A percentile compares a stretch with the other conserved stretches of the same genome.
Evolutionary conservation across 2,329 filamentous ascomycete species (phyloP).

Genomic region (Verruconis gallopava): DNA sequence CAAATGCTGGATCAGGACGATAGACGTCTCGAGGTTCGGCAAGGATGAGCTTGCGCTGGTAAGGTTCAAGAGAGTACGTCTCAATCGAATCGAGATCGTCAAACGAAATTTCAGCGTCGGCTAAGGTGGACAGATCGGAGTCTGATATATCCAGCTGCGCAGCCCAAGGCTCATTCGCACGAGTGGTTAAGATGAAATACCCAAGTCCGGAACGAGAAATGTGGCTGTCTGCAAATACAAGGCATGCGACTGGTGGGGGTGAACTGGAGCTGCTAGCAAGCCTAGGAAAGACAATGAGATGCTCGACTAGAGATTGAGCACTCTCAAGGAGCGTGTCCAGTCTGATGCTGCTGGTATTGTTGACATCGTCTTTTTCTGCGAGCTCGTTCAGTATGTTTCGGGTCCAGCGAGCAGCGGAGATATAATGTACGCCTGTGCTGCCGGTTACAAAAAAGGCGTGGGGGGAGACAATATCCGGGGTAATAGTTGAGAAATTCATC

Average conservation of each 20-base stretch:
- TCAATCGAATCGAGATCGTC: constrained; percentile 1
- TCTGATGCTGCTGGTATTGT: constrained; percentile 42
- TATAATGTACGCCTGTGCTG: constrained; percentile 37
- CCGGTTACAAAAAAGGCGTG: constrained; percentile 49
- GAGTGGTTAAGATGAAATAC: constrained; percentile 39
- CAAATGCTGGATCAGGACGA: constrained; percentile 49
- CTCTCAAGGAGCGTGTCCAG: constrained; percentile 38
- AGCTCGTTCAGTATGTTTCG: constrained; percentile 44
- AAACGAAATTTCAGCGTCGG: constrained; percentile 3
- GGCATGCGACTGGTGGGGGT: constrained; percentile 19
- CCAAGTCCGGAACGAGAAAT: background rate
- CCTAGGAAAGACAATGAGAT: constrained; percentile 2
- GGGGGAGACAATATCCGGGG: constrained; percentile 39
- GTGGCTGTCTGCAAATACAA: constrained; percentile 32
- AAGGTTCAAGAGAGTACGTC: constrained; percentile 13
- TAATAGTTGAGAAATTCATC: constrained; percentile 38
- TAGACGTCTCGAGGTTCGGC: constrained; percentile 51
- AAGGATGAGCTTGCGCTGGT: constrained; percentile 37
- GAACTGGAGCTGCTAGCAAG: background rate
- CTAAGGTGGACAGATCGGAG: constrained; percentile 15
- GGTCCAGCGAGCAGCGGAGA: constrained; percentile 46
- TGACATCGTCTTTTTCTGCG: constrained; percentile 30
- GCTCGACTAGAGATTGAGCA: constrained; percentile 3
- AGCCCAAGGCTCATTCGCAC: constrained; percentile 35
- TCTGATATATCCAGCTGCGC: constrained; percentile 39